Base-by-base conservation (phyloP, 345 rosid species). In the Erucastrum elatum region DNA sequence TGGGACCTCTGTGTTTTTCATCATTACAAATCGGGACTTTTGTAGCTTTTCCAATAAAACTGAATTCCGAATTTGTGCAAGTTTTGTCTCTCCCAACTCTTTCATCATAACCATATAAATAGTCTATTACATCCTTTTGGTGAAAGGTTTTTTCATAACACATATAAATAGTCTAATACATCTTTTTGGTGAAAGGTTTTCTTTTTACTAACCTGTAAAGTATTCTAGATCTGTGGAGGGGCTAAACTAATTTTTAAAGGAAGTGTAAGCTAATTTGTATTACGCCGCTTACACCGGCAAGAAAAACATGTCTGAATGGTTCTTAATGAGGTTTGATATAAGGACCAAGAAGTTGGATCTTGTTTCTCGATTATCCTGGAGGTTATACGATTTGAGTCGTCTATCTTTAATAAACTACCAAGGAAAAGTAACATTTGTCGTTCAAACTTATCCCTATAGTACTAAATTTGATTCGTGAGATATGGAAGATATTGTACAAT, bases 11-110 rank as follows among this genome's bases (percentile, higher is more conserved):
- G 2, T 72, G 39, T 72, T 35, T 72, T 41, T 5, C 58, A 72
- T 72, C 75, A 72, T 61, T 26, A 35, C 58, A 59, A 60, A 59
- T 71, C 27, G 25, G 11, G 27, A 72, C 37, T 26, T 37, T 39
- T 37, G 2, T 37, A 71, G 10, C 15, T 5, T 72, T 51, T 59
- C 30, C 3, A 37, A 39, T 26, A 56, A 72, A 60, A 26, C 29
- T 39, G 58, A 39, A 6, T 12, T 39, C 58, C 37, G 46, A 72
- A 1, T 13, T 60, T 72, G 64, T 56, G 65, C 34, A 34, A 3
- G 21, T 55, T 70, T 0, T 53, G 74, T 70, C 11, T 35, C 33
- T 70, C 59, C 64, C 31, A 16, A 31, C 16, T 17, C 46, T 33
- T 7, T 33, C 61, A 51, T 53, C 46, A 55, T 55, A 55, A 70